phyloP scores from a whole-genome alignment of 2,329 filamentous ascomycete genomes.

The Calonectria pteridis region DNA sequence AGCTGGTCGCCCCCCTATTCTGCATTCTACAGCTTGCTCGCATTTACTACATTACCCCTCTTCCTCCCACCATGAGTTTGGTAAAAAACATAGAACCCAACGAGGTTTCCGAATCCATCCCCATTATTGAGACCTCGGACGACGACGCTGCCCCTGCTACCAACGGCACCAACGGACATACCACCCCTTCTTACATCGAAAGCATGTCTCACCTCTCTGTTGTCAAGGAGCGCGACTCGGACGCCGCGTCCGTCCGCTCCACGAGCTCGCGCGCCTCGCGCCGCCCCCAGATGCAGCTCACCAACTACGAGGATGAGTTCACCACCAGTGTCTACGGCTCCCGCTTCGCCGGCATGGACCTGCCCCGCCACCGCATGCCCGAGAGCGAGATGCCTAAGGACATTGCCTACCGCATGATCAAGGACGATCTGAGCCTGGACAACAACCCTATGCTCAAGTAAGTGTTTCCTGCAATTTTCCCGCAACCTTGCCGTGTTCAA shows the following conservation, averaged over 20 bases:
- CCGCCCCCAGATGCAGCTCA: constrained; percentile 58
- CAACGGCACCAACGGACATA: constrained; percentile 47
- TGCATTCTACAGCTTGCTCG: background rate
- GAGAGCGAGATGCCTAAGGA: constrained; percentile 91
- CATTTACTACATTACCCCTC: constrained; percentile 26
- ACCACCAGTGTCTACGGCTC: constrained; percentile 90
- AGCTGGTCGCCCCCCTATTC: background rate
- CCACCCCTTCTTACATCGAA: constrained; percentile 31
- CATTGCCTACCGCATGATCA: constrained; percentile 97
- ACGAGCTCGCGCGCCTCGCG: constrained; percentile 40
- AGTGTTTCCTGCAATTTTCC: constrained; percentile 38
- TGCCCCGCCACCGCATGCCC: constrained; percentile 89
- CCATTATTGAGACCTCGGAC: constrained; percentile 49
- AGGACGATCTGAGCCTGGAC: constrained; percentile 91
- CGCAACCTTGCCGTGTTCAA: background rate
- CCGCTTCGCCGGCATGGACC: constrained; percentile 82
- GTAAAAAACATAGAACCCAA: constrained; percentile 32
- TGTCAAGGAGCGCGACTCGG: constrained; percentile 49
- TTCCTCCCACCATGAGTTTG: constrained; percentile 41
- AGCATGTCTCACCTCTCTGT: constrained; percentile 66
- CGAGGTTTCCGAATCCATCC: constrained; percentile 42
- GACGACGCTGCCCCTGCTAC: constrained; percentile 42
- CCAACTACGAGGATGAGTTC: constrained; percentile 68
- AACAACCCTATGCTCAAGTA: constrained; percentile 90
- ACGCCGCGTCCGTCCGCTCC: constrained; percentile 45